Percentiles rank a stretch among this genome's conserved stretches.
These are phyloP conservation scores for Luvunga scandens DNA, from an alignment of 345 rosid species.

Conservation along the genomic window DNA sequence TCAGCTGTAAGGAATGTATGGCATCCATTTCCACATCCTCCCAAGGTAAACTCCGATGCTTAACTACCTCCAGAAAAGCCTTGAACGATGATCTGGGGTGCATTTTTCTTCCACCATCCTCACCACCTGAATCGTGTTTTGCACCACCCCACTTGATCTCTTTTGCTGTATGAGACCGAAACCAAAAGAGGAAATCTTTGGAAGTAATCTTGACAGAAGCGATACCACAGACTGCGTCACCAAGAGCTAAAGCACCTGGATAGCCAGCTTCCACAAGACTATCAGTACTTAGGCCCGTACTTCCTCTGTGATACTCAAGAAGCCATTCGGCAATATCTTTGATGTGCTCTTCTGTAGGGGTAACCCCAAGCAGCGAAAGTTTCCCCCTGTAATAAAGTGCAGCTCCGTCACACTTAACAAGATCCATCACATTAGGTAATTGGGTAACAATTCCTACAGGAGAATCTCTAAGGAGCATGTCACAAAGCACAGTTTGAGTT, in stretches of 20 bases:
- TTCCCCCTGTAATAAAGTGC: slow-evolving; percentile 62
- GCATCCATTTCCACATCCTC: slow-evolving; percentile 89
- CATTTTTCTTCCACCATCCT: slow-evolving; percentile 71
- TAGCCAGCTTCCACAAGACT: slow-evolving; percentile 89
- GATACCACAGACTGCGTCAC: slow-evolving; percentile 73
- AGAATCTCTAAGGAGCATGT: slow-evolving; percentile 83
- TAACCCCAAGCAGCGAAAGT: slow-evolving; percentile 66
- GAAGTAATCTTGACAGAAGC: slow-evolving; percentile 57
- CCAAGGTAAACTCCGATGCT: slow-evolving; percentile 71
- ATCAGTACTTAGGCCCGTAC: slow-evolving; percentile 71
- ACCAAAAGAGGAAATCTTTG: slow-evolving; percentile 82
- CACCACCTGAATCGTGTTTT: slow-evolving; percentile 63
- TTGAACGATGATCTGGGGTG: slow-evolving; percentile 88
- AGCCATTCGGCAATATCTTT: slow-evolving; percentile 69
- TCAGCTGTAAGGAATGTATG: slow-evolving; percentile 80
- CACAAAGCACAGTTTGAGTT: slow-evolving; percentile 75
- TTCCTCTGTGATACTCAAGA: slow-evolving; percentile 52
- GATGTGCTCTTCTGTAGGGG: slow-evolving; percentile 70
- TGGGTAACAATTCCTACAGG: slow-evolving; percentile 74
- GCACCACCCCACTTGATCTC: slow-evolving; percentile 94
- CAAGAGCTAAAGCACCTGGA: slow-evolving; percentile 62
- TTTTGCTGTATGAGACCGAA: slow-evolving; percentile 73
- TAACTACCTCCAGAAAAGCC: slow-evolving; percentile 79
- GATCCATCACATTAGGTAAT: slow-evolving; percentile 85
- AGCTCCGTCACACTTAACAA: slow-evolving; percentile 84